Conservation (phyloP, 164 flowering plant genomes). For the Aristolochia californica region DNA sequence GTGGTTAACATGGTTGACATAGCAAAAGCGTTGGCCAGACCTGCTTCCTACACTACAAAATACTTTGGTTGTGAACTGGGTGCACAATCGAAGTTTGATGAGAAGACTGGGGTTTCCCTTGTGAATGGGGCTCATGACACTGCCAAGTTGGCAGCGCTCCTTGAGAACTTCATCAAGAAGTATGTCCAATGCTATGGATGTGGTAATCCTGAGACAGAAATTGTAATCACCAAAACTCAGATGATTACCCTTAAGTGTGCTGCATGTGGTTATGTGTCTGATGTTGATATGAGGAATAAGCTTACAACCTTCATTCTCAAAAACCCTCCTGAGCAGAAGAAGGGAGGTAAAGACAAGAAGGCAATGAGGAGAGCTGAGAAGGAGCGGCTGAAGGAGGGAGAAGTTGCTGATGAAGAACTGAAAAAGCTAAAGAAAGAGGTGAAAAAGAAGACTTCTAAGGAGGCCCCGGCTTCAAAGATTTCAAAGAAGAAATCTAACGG, state of each 20-base stretch:
- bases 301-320: constrained; percentile 76
- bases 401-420: constrained; percentile 76
- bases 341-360: constrained; percentile 75
- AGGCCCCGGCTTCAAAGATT: constrained; percentile 14
- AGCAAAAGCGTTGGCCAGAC: constrained; percentile 83
- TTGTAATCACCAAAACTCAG: constrained; percentile 66
- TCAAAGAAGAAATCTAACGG: constrained; percentile 36
- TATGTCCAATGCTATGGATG: constrained; percentile 94
- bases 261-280: constrained; percentile 87
- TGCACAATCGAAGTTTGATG: constrained; percentile 91
- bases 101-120: constrained; percentile 68
- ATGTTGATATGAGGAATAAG: constrained; percentile 93
- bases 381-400: constrained; percentile 88
- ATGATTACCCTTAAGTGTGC: constrained; percentile 82
- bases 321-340: constrained; percentile 84
- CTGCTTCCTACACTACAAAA: constrained; percentile 82
- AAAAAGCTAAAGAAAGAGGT: constrained; percentile 62
- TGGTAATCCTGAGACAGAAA: constrained; percentile 88
- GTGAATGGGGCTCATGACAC: constrained; percentile 90
- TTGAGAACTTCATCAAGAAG: constrained; percentile 85
- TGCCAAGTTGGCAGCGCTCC: constrained; percentile 72
- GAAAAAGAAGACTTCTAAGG: constrained; percentile 49
- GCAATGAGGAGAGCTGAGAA: constrained; percentile 93
- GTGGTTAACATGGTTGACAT: constrained; percentile 89
- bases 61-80: constrained; percentile 92